Percentiles rank a stretch among this genome's conserved stretches.
phyloP scores from a whole-genome alignment of 371 early-diverging fungal species.

The Cokeromyces recurvatus region DNA sequence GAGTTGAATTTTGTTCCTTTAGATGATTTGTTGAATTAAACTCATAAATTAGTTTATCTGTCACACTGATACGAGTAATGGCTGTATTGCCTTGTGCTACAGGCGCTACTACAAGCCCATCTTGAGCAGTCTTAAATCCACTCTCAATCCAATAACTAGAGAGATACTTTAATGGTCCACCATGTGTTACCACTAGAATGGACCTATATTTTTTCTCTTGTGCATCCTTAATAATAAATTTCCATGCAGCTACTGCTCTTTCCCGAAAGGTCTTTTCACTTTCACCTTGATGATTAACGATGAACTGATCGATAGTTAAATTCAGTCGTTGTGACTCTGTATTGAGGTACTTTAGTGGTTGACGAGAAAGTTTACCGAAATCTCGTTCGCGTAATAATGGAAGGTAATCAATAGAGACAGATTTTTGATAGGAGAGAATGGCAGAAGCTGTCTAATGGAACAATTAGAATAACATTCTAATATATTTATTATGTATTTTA shows the following conservation, averaged over 20 bases:
- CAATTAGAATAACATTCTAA: background rate
- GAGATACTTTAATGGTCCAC: conserved; percentile 28
- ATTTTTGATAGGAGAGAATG: conserved; percentile 17
- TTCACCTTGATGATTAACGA: conserved; percentile 24
- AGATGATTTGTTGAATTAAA: conserved; percentile 26
- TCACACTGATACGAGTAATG: conserved; percentile 15
- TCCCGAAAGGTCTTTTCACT: conserved; percentile 11
- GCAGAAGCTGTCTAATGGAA: conserved; percentile 32
- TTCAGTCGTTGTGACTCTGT: conserved; percentile 3
- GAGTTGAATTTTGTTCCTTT: background rate
- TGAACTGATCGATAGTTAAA: conserved; percentile 8
- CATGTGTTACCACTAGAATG: conserved; percentile 38
- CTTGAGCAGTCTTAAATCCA: background rate
- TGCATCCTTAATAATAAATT: conserved; percentile 19
- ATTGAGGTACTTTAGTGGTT: conserved; percentile 9
- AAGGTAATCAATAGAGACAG: conserved; percentile 13
- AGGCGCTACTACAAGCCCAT: background rate
- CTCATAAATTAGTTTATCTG: conserved; percentile 7
- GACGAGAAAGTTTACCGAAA: conserved; percentile 27
- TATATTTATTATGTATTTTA: conserved; percentile 2
- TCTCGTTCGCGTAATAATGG: conserved; percentile 25
- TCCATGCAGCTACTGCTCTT: conserved; percentile 19
- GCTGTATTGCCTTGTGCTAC: conserved; percentile 38
- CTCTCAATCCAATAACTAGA: conserved; percentile 18
- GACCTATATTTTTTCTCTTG: conserved; percentile 7